A percentile compares a stretch with the other conserved stretches of the same genome.
phyloP scores from a whole-genome alignment of 2,329 filamentous ascomycete genomes.

The Botryosphaeria agaves region DNA sequence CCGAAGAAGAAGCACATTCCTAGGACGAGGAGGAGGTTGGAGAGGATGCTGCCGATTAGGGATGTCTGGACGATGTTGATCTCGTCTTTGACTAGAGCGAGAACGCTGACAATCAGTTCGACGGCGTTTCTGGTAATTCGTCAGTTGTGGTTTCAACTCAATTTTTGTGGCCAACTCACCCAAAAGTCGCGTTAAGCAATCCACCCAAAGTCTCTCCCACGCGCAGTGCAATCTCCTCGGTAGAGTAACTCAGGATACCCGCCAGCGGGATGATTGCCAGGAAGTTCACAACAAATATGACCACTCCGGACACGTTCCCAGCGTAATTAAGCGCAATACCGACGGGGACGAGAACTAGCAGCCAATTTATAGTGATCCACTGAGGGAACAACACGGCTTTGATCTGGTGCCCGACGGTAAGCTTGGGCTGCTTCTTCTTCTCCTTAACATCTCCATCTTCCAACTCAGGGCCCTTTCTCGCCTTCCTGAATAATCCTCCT shows the following conservation, averaged over 20 bases:
- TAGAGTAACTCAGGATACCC: conserved; percentile 30
- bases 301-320: conserved; percentile 17
- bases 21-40: conserved; percentile 74
- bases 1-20: conserved; percentile 86
- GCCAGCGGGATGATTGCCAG: conserved; percentile 33
- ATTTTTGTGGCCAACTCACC: conserved; percentile 13
- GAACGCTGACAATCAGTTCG: conserved; percentile 24
- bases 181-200: conserved; percentile 33
- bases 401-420: too few species aligned
- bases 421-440: too few species aligned
- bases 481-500: too few species aligned
- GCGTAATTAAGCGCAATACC: conserved; percentile 47
- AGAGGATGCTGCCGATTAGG: conserved; percentile 72
- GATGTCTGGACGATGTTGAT: conserved; percentile 88
- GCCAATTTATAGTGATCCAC: conserved; percentile 60
- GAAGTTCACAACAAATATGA: conserved; percentile 34
- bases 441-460: too few species aligned
- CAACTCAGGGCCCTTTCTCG: too few species aligned
- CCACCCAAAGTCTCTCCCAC: conserved; percentile 32
- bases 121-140: conserved; percentile 7
- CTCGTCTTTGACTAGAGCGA: conserved; percentile 63
- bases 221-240: conserved; percentile 28
- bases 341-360: conserved; percentile 62
- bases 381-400: too few species aligned
- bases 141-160: too few species aligned